Percentiles rank a stretch among this genome's conserved stretches.
phyloP scores from a whole-genome alignment of 1,284 basidiomycete genomes.

The Marasmius oreades region DNA sequence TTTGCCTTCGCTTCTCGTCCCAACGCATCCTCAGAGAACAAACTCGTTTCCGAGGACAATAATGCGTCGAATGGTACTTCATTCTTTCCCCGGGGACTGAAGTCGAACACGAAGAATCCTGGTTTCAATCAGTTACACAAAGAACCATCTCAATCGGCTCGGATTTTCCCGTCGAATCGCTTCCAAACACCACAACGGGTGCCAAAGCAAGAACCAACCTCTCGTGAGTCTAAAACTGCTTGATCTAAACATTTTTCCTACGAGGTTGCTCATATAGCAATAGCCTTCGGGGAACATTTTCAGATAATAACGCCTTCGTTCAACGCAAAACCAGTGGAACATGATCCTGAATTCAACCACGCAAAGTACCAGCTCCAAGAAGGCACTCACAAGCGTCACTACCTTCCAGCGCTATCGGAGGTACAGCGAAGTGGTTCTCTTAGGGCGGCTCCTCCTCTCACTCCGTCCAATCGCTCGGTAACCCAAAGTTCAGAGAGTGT shows the following conservation, averaged over 20 bases:
- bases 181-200: slow-evolving; percentile 1
- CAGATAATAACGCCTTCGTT: not conserved
- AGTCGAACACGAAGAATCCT: not conserved
- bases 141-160: not conserved
- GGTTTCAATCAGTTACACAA: not conserved
- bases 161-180: not conserved
- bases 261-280: not conserved
- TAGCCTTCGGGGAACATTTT: not conserved
- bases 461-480: not conserved
- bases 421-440: not conserved
- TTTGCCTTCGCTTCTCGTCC: not conserved
- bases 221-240: not conserved
- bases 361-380: not conserved
- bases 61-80: not conserved
- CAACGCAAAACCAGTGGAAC: not conserved
- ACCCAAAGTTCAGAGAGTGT: slow-evolving; percentile 1
- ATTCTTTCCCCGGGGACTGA: not conserved
- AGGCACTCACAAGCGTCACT: not conserved
- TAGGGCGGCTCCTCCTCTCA: slow-evolving; percentile 3
- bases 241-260: not conserved
- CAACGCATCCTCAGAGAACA: not conserved
- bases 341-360: not conserved
- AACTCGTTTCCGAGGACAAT: not conserved
- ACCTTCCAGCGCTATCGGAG: not conserved
- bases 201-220: not conserved